Base-by-base conservation (phyloP, 352 stramenopile species). In the Halophytophthora batemanensis region DNA sequence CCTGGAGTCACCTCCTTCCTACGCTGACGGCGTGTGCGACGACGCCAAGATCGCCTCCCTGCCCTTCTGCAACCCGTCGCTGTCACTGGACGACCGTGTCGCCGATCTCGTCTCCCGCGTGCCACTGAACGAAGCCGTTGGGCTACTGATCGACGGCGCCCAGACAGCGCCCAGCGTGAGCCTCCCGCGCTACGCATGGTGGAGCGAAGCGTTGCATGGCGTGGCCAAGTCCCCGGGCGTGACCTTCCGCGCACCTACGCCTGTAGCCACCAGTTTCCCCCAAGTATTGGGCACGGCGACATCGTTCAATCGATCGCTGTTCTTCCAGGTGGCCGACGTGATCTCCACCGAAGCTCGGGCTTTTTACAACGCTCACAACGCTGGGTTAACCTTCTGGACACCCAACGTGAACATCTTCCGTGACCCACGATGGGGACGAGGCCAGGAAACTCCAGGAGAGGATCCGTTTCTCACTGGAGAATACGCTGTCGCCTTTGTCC, bases 361-460 rank as follows among this genome's bases (percentile, higher is more conserved):
- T 0, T 90, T 96, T 28, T 90, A 90, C 56, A 96, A 95, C 46
- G 60, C 50, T 6, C 79, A 69, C 25, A 68, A 84, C 38, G 66
- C 73, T 19, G 90, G 90, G n/a, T 47, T 98, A 33, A 96, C 85
- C 11, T 97, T 83, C 59, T 98, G 85, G 80, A 87, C 80, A n/a
- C 93, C 93, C 19, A 97, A 96, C 40, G 82, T 98, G 25, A 98
- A 98, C 73, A 90, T 98, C 42, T 90, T 87, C 46, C 76, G 91
- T 17, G 90, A 98, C 62, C 90, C 92, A 38, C 75, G 90, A 45
- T 98, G 89, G 89, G 93, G 93, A 22, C 71, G 93, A 17, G 88
- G 82, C 19, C 85, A 97, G 64, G 87, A 97, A 62, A 95, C 80
- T 0, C 82, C 86, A 0, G 90, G 93, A 2, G 93, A 98, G 69